Conservation (phyloP, 805 yeast species). For the Teunomyces lycoperdinae region DNA sequence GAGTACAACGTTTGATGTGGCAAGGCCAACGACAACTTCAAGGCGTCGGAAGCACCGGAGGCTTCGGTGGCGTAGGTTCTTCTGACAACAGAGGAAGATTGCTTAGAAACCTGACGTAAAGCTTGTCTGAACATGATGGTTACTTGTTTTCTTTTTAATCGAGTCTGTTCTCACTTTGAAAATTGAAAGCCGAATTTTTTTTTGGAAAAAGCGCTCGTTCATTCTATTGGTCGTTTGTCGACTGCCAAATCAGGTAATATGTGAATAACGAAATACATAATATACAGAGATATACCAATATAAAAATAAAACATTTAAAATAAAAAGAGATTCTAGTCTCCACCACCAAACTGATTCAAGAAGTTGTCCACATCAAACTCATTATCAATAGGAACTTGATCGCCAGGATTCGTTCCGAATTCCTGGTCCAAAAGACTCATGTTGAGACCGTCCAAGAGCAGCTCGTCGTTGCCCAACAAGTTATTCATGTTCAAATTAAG, state of each 20-base stretch:
- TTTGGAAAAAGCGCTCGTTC: conserved; percentile 7
- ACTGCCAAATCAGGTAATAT: conserved; percentile 27
- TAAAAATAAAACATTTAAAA: too few relatives aligned
- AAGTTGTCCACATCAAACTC: conserved; percentile 46
- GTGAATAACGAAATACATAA: not conserved
- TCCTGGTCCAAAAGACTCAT: conserved; percentile 39
- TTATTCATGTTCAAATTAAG: conserved; percentile 32
- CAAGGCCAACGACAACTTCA: conserved; percentile 85
- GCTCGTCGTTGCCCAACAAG: conserved; percentile 37
- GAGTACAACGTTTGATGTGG: conserved; percentile 76
- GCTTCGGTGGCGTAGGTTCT: conserved; percentile 91
- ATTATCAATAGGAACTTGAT: conserved; percentile 27
- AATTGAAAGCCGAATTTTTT: conserved; percentile 3
- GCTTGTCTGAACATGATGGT: conserved; percentile 59
- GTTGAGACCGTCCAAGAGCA: conserved; percentile 41
- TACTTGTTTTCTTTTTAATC: conserved; percentile 1
- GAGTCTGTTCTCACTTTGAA: not conserved
- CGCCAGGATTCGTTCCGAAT: conserved; percentile 15
- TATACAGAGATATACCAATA: not conserved
- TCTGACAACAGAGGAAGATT: conserved; percentile 54
- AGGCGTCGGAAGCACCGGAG: conserved; percentile 55
- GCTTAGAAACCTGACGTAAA: conserved; percentile 58
- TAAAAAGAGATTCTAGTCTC: not conserved
- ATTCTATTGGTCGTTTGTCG: conserved; percentile 32
- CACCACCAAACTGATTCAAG: conserved; percentile 39